Base-by-base conservation (phyloP, 2,329 filamentous ascomycete species). In the Ceratocystis huliohia region DNA sequence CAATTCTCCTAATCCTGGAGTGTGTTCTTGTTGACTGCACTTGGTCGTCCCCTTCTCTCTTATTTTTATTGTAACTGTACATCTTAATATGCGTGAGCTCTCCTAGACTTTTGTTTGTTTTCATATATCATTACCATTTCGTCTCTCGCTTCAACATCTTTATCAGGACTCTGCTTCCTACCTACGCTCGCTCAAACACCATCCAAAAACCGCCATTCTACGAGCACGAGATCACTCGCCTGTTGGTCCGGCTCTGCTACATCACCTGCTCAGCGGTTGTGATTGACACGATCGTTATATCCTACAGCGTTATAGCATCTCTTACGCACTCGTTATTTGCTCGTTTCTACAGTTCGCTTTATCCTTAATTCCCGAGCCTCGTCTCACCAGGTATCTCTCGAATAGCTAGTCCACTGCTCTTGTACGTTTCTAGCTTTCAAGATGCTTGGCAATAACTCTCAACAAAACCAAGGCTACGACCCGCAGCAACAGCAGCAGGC, bases 401-500 rank as follows among this genome's bases (percentile, higher is more conserved):
- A 59, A 59, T 30, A 33, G 53, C 53, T 33, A 59, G 53, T 63
- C 15, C 17, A 53, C 13, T 2, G 37, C 13, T 10, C 1, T 41
- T 13, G 37, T 7, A 30, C 53, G 17, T 33, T n/a, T 15, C 37
- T 46, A 37, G 56, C 50, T 25, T 71, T 73, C 57, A 74, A 75
- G 67, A 74, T 74, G 73, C 70, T 74, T 66, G 74, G 76, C 61
- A 74, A 75, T 57, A 74, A 75, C 56, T 70, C 70, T 61, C 71
- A 71, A 41, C 68, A 67, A 25, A 73, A 74, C 22, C 71, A 71
- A 53, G 69, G 72, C 48, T 69, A 72, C 15, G 69, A 73, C 20
- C 37, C 37, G 37, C 70, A 72, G 15, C 70, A 59, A 15, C 46
- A 72, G 50, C 72, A 72, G 46, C 70, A 72, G 56, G 70, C 71